Evolutionary conservation across 139 green algal species (phyloP), one percentile per base, ranked within the genome.

Genomic region (Trebouxia sp.): DNA sequence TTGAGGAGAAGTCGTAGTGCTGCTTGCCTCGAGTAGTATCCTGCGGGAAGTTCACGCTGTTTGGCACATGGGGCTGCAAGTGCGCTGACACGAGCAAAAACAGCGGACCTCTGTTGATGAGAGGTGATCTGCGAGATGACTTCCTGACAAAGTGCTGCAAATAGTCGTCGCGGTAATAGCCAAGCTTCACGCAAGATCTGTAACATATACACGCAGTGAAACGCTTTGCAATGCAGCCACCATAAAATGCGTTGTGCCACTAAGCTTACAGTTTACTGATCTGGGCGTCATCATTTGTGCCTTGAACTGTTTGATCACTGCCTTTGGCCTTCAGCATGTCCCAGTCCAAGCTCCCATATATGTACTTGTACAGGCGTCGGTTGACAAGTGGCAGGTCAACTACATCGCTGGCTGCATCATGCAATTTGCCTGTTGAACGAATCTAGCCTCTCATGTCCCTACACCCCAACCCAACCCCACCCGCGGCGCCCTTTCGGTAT

Each of bases 71-170:
- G 14, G 38, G 11, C 39, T 6, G 38, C n/a, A 1, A 76, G 10
- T 14, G 5, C 11, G 39, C 45, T 20, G 9, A 5, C 2, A 28
- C 0, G 11, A 12, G 6, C 75, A 6, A n/a, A n/a, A n/a, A n/a
- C n/a, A n/a, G n/a, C n/a, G n/a, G n/a, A 94, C 94, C 94, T 84
- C 92, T 79, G 74, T 98, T 97, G 66, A 98, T 98, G 4, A 98
- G 78, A 0, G 94, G 94, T 35, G 92, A 90, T 6, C 94, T 82
- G 2, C 89, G 83, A 5, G 79, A 75, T 0, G 87, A 67, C 1
- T 82, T 77, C 12, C 86, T 85, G 9, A 97, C 93, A 84, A 98
- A 97, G 26, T 90, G 85, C 24, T 93, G 82, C 14, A 97, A 80
- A 72, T 96, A 96, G 20, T 90, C 82, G 67, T 98, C 94, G 5